Conservation (phyloP, 148 eudicot species). For the Gaultheria prostrata region DNA sequence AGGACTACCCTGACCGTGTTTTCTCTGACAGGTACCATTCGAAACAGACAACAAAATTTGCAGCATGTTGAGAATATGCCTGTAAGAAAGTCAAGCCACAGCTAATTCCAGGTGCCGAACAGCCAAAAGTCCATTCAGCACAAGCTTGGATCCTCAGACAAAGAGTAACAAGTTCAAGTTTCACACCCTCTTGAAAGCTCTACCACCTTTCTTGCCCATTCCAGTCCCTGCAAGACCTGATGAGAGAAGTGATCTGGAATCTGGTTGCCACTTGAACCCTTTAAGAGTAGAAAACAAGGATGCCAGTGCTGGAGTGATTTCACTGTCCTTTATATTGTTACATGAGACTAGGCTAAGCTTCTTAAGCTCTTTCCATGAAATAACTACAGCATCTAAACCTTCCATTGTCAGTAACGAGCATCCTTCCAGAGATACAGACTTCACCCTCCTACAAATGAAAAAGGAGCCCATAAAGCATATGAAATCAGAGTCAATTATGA, state of each 20-base stretch:
- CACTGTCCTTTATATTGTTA: slow-evolving; percentile 78
- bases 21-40: slow-evolving; percentile 22
- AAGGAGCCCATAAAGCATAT: slow-evolving; percentile 9
- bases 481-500: not conserved
- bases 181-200: slow-evolving; percentile 67
- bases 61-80: not conserved
- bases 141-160: slow-evolving; percentile 25
- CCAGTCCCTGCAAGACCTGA: slow-evolving; percentile 81
- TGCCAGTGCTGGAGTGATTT: slow-evolving; percentile 74
- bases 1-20: slow-evolving; percentile 12
- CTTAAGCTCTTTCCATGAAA: slow-evolving; percentile 69
- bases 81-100: slow-evolving; percentile 9
- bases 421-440: slow-evolving; percentile 73
- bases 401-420: slow-evolving; percentile 77
- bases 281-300: slow-evolving; percentile 68
- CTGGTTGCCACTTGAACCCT: slow-evolving; percentile 93
- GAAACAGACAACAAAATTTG: slow-evolving; percentile 7
- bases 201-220: slow-evolving; percentile 79
- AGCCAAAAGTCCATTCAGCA: slow-evolving; percentile 17
- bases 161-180: slow-evolving; percentile 21
- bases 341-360: slow-evolving; percentile 79
- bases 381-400: slow-evolving; percentile 78
- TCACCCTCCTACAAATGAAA: slow-evolving; percentile 53
- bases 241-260: slow-evolving; percentile 66
- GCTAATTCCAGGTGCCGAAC: slow-evolving; percentile 18